Conservation (phyloP, 768 basidiomycete genomes). For the Tylopilus felleus region DNA sequence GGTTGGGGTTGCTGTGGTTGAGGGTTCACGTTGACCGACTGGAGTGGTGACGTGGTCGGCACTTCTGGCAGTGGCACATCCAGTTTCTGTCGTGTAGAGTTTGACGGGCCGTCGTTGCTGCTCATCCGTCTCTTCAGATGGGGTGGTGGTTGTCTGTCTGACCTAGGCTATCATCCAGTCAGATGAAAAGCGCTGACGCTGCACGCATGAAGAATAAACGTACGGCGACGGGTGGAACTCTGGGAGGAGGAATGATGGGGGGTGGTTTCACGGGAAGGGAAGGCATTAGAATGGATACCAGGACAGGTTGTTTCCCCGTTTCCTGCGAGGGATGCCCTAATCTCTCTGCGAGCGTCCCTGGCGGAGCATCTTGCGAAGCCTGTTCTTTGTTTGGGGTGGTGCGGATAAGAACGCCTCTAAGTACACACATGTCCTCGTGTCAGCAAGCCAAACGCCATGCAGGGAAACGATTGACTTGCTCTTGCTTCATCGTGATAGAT, state of each 20-base stretch:
- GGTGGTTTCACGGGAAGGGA: background rate
- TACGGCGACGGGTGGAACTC: slow-evolving; percentile 11
- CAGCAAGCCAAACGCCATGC: slow-evolving; percentile 2
- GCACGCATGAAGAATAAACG: background rate
- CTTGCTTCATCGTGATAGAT: slow-evolving; percentile 22
- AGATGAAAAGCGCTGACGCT: background rate
- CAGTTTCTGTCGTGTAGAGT: slow-evolving; percentile 12
- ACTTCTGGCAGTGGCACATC: slow-evolving; percentile 1
- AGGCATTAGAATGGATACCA: background rate
- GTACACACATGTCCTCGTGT: background rate
- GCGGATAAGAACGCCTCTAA: slow-evolving; percentile 14
- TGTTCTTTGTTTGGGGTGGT: slow-evolving; percentile 5
- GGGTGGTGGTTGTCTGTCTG: slow-evolving; percentile 5
- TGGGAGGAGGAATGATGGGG: background rate
- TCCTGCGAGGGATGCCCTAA: background rate
- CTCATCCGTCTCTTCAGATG: slow-evolving; percentile 16
- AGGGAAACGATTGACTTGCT: slow-evolving; percentile 16
- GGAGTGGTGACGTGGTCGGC: background rate
- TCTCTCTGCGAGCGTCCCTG: background rate
- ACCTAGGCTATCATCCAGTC: slow-evolving; percentile 12
- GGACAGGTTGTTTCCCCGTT: background rate
- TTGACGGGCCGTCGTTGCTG: background rate
- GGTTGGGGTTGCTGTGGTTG: background rate
- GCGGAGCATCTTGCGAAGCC: slow-evolving; percentile 3
- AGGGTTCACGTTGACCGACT: background rate